phyloP scores from a whole-genome alignment of 2,329 filamentous ascomycete genomes.

The Beauveria sp. region DNA sequence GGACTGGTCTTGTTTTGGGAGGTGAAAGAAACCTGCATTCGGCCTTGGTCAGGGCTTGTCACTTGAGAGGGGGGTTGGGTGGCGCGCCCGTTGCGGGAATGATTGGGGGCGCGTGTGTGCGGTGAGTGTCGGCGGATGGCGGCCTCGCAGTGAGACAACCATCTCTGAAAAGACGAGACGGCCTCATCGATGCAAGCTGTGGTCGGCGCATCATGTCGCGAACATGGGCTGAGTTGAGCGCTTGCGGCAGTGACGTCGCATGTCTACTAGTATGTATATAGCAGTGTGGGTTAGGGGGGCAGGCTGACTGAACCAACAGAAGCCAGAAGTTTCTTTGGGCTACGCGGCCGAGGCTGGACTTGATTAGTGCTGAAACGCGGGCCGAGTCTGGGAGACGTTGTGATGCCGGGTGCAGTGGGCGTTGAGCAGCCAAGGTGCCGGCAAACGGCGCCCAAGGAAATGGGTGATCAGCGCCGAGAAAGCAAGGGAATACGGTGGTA shows the following conservation, averaged over 20 bases:
- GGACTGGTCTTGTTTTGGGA: background rate
- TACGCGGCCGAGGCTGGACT: background rate
- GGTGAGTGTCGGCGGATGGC: background rate
- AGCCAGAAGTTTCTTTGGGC: background rate
- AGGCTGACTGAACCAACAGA: background rate
- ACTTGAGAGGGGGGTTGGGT: background rate
- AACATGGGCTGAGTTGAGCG: background rate
- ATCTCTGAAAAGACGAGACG: background rate
- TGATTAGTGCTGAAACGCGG: background rate
- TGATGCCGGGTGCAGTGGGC: background rate
- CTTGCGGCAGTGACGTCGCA: background rate
- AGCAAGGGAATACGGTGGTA: background rate
- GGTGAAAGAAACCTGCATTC: background rate
- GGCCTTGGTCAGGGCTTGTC: background rate
- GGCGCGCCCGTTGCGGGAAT: background rate
- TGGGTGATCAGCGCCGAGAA: background rate
- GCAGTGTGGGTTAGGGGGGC: background rate
- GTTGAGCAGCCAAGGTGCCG: background rate
- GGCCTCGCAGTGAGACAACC: slow-evolving; percentile 1
- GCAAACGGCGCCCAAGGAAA: background rate
- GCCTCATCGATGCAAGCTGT: background rate
- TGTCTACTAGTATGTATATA: too few relatives aligned
- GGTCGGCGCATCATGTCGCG: background rate
- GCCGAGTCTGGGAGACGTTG: background rate
- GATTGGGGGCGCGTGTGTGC: background rate